Percentiles rank a stretch among this genome's conserved stretches.
These are phyloP conservation scores for Phytophthora lateralis DNA, from an alignment of 352 stramenopile genomes.

Conservation along the genomic window DNA sequence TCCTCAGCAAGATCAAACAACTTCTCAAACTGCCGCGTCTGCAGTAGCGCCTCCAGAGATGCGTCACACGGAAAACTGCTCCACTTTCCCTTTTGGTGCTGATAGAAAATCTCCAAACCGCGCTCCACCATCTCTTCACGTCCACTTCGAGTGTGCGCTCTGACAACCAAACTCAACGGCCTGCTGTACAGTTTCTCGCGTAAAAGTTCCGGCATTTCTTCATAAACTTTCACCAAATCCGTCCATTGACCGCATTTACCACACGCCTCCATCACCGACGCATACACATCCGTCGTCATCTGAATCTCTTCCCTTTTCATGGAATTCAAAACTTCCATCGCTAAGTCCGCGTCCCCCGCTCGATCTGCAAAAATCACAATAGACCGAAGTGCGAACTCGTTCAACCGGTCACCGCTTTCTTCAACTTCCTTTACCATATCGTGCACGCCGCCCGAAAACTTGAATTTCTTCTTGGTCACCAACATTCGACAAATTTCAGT, in stretches of 20 bases:
- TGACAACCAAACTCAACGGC: conserved; percentile 9
- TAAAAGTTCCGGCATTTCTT: conserved; percentile 5
- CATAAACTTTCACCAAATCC: conserved; percentile 16
- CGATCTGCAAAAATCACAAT: conserved; percentile 23
- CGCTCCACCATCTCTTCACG: conserved; percentile 1
- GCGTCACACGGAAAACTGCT: conserved; percentile 6
- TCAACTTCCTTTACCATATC: conserved; percentile 3
- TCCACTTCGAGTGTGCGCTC: conserved; percentile 10
- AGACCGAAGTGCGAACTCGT: conserved; percentile 17
- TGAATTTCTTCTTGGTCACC: neutral
- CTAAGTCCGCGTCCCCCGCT: conserved; percentile 10
- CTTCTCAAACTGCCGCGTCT: conserved; percentile 7
- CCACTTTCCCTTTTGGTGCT: conserved; percentile 10
- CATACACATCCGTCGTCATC: conserved; percentile 12
- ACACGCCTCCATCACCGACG: conserved; percentile 15
- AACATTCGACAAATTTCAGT: conserved; percentile 8
- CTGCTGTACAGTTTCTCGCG: conserved; percentile 10
- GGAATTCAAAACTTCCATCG: conserved; percentile 10
- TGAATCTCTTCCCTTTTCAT: conserved; percentile 4
- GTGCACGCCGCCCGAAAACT: conserved; percentile 1
- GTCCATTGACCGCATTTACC: conserved; percentile 12
- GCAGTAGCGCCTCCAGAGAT: conserved; percentile 13
- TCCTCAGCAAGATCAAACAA: conserved; percentile 5
- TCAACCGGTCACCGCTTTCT: neutral
- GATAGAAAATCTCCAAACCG: conserved; percentile 13